Base-by-base conservation (phyloP, 805 yeast genomes). In the Debaryomyces prosopidis region DNA sequence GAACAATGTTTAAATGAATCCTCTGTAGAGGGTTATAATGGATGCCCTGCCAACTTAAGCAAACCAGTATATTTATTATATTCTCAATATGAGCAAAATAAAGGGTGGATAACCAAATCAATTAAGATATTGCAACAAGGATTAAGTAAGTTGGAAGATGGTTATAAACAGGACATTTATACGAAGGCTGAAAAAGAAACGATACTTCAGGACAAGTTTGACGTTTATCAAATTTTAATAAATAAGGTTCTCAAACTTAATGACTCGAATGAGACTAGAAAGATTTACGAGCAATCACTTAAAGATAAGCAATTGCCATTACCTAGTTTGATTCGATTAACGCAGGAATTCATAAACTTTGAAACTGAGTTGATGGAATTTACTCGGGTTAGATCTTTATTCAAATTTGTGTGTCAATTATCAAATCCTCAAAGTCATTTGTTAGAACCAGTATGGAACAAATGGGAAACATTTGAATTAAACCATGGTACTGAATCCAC, bases 391-490 rank as follows among this genome's bases (percentile, higher is more conserved):
- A 74, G 96, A 42, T 81, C 78, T 9, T 60, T 92, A 5, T 76
- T 77, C 50, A 75, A 70, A 44, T 85, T 52, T 42, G 43, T 68
- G 4, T 52, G 60, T 9, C 43, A 53, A 4, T 53, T 65, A 27
- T 49, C 59, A 1, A 58, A 58, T 30, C 66, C 69, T 0, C 51
- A 51, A 10, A 41, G 51, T 3, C 37, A 47, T 15, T 45, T 45
- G 2, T 42, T 58, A 27, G 35, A 52, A 46, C 45, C 40, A 6
- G 40, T 59, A 1, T 89, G 96, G 96, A 66, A 65, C 1, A 62
- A 64, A 23, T 91, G 96, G 96, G 83, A 83, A 43, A 59, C 69
- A 9, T 89, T 90, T 60, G 98, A 91, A 59, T 60, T 87, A 28
- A 71, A 77, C 11, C 53, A 79, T 60, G 98, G 98, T 4, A 68